These are phyloP conservation scores for Triangularia setosa DNA, from an alignment of 2,329 filamentous ascomycete genomes.

Conservation along the genomic window DNA sequence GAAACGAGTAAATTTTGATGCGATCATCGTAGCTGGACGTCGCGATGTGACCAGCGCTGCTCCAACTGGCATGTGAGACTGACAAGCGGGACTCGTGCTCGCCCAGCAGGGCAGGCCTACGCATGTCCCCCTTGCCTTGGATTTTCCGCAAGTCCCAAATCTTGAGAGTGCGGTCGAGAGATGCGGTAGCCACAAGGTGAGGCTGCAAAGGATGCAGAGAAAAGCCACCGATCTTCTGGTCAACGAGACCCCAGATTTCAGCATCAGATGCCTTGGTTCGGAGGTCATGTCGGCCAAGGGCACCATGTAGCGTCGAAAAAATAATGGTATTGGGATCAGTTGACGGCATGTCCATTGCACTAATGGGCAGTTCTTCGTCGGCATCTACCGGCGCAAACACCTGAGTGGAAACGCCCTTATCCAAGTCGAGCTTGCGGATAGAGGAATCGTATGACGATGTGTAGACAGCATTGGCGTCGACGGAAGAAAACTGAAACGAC, in stretches of 20 bases:
- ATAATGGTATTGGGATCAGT: conserved; percentile 70
- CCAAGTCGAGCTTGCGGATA: conserved; percentile 79
- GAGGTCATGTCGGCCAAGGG: conserved; percentile 76
- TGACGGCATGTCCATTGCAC: conserved; percentile 73
- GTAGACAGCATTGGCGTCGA: conserved; percentile 71
- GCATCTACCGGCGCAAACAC: conserved; percentile 71
- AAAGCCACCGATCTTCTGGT: conserved; percentile 96
- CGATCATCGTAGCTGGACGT: conserved; percentile 95
- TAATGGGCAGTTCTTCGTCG: conserved; percentile 72
- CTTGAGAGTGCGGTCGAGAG: conserved; percentile 81
- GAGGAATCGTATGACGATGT: conserved; percentile 91
- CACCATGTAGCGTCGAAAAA: conserved; percentile 82
- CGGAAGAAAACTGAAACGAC: conserved; percentile 72
- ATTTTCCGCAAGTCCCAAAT: conserved; percentile 91
- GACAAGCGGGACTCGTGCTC: conserved; percentile 80
- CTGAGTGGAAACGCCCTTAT: conserved; percentile 74
- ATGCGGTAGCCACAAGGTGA: conserved; percentile 83
- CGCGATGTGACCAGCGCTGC: conserved; percentile 75
- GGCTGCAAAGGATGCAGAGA: conserved; percentile 74
- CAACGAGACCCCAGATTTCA: conserved; percentile 71
- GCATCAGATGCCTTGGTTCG: conserved; percentile 55
- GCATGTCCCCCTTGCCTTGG: conserved; percentile 54
- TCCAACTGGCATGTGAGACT: conserved; percentile 91
- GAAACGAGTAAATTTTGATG: conserved; percentile 85
- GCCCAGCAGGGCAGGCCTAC: conserved; percentile 67